These are phyloP conservation scores for Backusella circina DNA, from an alignment of 192 early-diverging fungal genomes.

Conservation along the genomic window DNA sequence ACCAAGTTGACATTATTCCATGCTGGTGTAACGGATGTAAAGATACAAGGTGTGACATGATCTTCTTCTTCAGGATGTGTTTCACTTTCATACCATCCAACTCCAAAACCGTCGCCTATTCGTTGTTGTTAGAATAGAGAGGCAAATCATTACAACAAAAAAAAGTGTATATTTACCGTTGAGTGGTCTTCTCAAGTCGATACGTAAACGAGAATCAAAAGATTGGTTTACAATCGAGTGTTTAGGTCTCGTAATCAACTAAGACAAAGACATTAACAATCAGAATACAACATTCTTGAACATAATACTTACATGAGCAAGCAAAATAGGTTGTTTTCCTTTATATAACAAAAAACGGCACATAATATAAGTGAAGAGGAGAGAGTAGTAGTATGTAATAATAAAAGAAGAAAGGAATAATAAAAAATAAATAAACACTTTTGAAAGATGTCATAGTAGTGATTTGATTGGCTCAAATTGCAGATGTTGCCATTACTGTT, in stretches of 20 bases:
- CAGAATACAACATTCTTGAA: background rate
- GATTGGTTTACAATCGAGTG: slow-evolving; percentile 84
- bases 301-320: slow-evolving; percentile 54
- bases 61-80: slow-evolving; percentile 43
- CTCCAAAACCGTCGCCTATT: slow-evolving; percentile 77
- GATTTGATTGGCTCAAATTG: background rate
- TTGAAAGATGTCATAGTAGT: background rate
- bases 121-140: background rate
- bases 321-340: slow-evolving; percentile 68
- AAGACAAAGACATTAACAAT: background rate
- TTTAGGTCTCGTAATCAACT: slow-evolving; percentile 68
- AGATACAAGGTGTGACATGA: slow-evolving; percentile 62
- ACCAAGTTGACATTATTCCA: slow-evolving; percentile 79
- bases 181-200: slow-evolving; percentile 59
- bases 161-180: slow-evolving; percentile 47
- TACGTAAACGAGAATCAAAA: slow-evolving; percentile 66
- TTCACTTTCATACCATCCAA: slow-evolving; percentile 70
- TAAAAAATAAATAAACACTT: background rate
- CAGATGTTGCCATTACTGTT: background rate
- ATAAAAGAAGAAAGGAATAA: background rate
- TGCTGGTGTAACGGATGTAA: slow-evolving; percentile 77
- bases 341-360: slow-evolving; percentile 77
- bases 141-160: background rate
- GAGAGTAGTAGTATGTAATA: background rate
- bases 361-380: slow-evolving; percentile 36